Evolutionary conservation across 129 eudicot genomes (phyloP).

Genomic region (Chrysanthemum lavandulifolium): DNA sequence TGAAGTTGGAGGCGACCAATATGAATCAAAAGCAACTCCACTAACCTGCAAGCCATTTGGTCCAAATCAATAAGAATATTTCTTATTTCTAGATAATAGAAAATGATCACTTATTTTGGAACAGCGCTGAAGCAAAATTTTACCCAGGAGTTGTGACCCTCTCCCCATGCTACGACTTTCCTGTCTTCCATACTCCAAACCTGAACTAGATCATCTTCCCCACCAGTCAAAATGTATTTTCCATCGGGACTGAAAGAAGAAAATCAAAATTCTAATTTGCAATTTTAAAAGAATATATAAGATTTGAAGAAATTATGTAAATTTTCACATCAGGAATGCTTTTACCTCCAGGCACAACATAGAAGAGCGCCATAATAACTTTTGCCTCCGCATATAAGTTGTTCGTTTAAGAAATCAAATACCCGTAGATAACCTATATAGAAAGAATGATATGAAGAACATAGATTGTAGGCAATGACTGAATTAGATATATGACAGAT

Average conservation of each 20-base stretch:
- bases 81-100: neutral
- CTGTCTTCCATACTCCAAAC: conserved; percentile 97
- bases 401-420: conserved; percentile 79
- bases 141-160: conserved; percentile 97
- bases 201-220: conserved; percentile 94
- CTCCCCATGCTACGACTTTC: conserved; percentile 96
- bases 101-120: conserved; percentile 8
- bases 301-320: conserved; percentile 16
- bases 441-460: conserved; percentile 12
- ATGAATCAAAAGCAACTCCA: conserved; percentile 88
- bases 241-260: conserved; percentile 63
- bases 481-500: neutral
- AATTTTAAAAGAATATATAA: neutral
- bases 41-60: conserved; percentile 60
- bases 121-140: conserved; percentile 5
- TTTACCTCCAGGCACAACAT: conserved; percentile 95
- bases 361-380: conserved; percentile 89
- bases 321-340: conserved; percentile 12
- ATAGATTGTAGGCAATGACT: neutral
- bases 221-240: conserved; percentile 85
- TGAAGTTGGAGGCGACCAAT: conserved; percentile 78
- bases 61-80: conserved; percentile 9
- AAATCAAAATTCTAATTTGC: neutral
- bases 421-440: conserved; percentile 73
- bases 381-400: conserved; percentile 39